Conservation (phyloP, 2,329 filamentous ascomycete species). For the Venturia oleaginea region DNA sequence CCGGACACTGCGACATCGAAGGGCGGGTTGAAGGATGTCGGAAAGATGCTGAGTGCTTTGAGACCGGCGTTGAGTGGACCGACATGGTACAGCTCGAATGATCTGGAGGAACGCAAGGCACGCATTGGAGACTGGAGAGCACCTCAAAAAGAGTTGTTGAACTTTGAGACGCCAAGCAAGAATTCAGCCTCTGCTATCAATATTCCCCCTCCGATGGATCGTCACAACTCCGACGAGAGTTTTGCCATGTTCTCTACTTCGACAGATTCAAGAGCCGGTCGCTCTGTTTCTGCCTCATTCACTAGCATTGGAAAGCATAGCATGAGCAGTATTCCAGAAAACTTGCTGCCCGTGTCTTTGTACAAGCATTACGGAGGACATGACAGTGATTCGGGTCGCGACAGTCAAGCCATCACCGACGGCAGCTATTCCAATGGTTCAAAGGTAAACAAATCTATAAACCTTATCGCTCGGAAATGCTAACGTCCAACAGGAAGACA, state of each 20-base stretch:
- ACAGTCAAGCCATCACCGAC: slow-evolving; percentile 10
- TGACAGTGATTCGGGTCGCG: not conserved
- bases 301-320: slow-evolving; percentile 25
- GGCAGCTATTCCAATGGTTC: slow-evolving; percentile 3
- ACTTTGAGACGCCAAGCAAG: slow-evolving; percentile 36
- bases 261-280: slow-evolving; percentile 45
- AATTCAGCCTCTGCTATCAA: slow-evolving; percentile 26
- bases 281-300: slow-evolving; percentile 45
- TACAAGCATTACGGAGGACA: not conserved
- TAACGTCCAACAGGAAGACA: slow-evolving; percentile 7
- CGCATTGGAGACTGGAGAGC: slow-evolving; percentile 38
- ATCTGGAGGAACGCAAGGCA: slow-evolving; percentile 30
- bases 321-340: slow-evolving; percentile 22
- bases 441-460: slow-evolving; percentile 2
- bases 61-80: slow-evolving; percentile 17
- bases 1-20: not conserved
- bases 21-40: not conserved
- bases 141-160: slow-evolving; percentile 41
- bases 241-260: slow-evolving; percentile 57
- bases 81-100: slow-evolving; percentile 17
- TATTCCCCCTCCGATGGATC: slow-evolving; percentile 29
- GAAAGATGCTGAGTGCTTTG: slow-evolving; percentile 24
- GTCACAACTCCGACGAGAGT: slow-evolving; percentile 52
- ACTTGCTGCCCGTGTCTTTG: slow-evolving; percentile 20
- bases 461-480: not conserved